Base-by-base conservation (phyloP, 2,329 filamentous ascomycete genomes). In the Calonectria pauciramosa region DNA sequence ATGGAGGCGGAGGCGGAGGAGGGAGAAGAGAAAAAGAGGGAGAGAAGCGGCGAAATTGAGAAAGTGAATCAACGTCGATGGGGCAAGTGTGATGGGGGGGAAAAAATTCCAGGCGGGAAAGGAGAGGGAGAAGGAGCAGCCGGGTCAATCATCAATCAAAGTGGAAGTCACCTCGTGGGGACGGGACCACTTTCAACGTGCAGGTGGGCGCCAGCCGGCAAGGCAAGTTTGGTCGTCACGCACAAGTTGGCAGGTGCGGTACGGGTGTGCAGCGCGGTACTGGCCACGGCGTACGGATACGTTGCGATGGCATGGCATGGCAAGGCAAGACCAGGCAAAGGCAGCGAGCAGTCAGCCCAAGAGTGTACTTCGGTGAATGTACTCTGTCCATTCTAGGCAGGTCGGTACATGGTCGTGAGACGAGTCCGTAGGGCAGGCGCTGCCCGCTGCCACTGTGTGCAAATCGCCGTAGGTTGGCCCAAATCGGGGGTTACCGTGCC, bases 31-130 rank as follows among this genome's bases (percentile, higher is more conserved):
- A 70, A 70, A 66, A 70, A 64, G 54, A 60, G 71, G 56, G 70
- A 71, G 71, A 75, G 65, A 72, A 68, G 73, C 77, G 64, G 76
- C 76, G 73, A 74, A 65, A 52, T 67, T 77, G 75, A 77, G 74
- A 77, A 76, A 76, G 68, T 81, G 80, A 78, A 79, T 75, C 73
- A 80, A 77, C 73, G 75, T 78, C 76, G 72, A 76, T 64, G 68
- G 74, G 73, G 69, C 77, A 75, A 75, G 72, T 78, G 79, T 75
- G 76, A 75, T 79, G 76, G 79, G 78, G 78, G 75, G 70, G 71
- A 70, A 76, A 80, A 80, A 81, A 80, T 80, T 77, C 76, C 77
- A 73, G 77, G 75, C 77, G 80, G 80, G 81, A 80, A 81, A 80
- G 80, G 74, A 74, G 71, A 73, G 60, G 66, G 73, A 78, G 78